Base-by-base conservation (phyloP, 106 monocot genomes). In the Acorus gramineus region DNA sequence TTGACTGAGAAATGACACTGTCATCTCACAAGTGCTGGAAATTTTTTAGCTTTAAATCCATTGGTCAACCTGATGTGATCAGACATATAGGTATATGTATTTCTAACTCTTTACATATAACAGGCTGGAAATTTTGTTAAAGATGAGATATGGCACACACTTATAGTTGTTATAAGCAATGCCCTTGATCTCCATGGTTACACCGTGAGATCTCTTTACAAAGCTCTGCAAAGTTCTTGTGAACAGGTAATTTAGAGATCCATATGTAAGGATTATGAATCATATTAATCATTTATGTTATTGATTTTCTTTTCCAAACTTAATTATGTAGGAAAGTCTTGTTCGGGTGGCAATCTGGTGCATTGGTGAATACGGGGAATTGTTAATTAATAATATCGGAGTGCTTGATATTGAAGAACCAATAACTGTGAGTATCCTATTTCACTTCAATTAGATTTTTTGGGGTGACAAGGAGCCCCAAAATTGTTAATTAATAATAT, bases 301-400 rank as follows among this genome's bases (percentile, higher is more conserved):
- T 50, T 65, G 3, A 52, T 56, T 11, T 46, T 0, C 55, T 44
- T 73, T 46, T 49, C 7, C n/a, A 28, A 28, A 14, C 48, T 77
- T 63, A 10, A 63, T 61, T 69, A 46, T 70, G 65, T 59, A 99
- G 98, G 79, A 80, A 78, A 81, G 79, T 73, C 81, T 99, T 67
- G 92, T 79, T 14, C 74, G 84, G 65, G 92, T 99, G 13, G 81
- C 92, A 60, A 75, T 99, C 42, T 99, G 98, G 98, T 99, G 98
- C 65, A 89, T 99, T 66, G 98, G 98, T 61, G 98, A 99, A 76
- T 99, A 99, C 74, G 92, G 92, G 52, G 98, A 99, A 46, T 84
- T 99, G 92, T 59, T 99, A 49, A 79, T 92, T 55, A 86, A 82
- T 72, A 86, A 86, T 79, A 55, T 76, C 68, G 83, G 80, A n/a